Conservation (phyloP, 129 eudicot genomes). For the Flaveria brownii region DNA sequence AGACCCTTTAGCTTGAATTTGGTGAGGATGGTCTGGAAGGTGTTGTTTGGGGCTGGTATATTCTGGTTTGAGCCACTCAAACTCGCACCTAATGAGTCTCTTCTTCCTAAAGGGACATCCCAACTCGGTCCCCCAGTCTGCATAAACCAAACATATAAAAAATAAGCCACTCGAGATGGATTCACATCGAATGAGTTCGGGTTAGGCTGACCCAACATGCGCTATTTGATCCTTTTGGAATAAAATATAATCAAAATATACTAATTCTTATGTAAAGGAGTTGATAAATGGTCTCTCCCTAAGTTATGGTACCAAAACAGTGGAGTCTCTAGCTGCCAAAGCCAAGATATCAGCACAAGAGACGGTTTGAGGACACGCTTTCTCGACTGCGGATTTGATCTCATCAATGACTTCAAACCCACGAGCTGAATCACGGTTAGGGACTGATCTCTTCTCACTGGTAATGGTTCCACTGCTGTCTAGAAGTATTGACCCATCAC, state of each 20-base stretch:
- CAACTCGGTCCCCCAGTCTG: slow-evolving; percentile 93
- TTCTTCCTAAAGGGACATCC: slow-evolving; percentile 95
- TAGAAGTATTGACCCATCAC: slow-evolving; percentile 80
- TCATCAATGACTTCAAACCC: slow-evolving; percentile 88
- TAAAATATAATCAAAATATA: background rate
- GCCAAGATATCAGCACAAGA: slow-evolving; percentile 96
- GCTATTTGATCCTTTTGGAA: background rate
- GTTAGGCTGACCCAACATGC: background rate
- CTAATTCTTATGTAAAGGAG: background rate
- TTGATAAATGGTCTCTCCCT: background rate
- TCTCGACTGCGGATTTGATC: slow-evolving; percentile 73
- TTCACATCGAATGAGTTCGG: background rate
- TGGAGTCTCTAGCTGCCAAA: slow-evolving; percentile 81
- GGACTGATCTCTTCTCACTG: slow-evolving; percentile 79
- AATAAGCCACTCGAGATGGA: background rate
- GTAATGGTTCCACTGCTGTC: slow-evolving; percentile 61
- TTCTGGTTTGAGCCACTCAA: slow-evolving; percentile 85
- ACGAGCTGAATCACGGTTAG: slow-evolving; percentile 79
- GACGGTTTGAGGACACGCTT: slow-evolving; percentile 74
- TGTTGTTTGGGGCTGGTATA: slow-evolving; percentile 96
- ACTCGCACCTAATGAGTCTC: slow-evolving; percentile 77
- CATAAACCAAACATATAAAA: slow-evolving; percentile 19
- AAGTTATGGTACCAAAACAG: slow-evolving; percentile 56
- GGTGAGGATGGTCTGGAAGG: slow-evolving; percentile 86
- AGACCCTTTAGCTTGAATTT: slow-evolving; percentile 84